Evolutionary conservation across 225 moss, liverwort and hornwort species (phyloP), one percentile per base, ranked within the genome.

Genomic region (Physcomitrium patens): DNA sequence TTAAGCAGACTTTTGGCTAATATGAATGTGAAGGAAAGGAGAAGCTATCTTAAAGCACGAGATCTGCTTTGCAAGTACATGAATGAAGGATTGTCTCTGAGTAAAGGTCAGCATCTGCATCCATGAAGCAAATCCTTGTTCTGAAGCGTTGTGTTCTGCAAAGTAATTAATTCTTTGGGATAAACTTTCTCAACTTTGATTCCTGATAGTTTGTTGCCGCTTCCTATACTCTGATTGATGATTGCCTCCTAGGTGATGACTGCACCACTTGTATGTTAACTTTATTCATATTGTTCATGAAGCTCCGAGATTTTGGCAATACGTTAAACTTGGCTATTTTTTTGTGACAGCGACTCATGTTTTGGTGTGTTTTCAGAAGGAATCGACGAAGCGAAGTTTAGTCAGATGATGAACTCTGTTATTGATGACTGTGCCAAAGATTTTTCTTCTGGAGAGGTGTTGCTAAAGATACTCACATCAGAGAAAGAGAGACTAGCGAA

Each of bases 401-500:
- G 70, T 60, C 84, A 86, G 77, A 80, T 84, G 65, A 53, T 94
- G 67, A 82, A 83, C 28, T 78, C 75, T 46, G 78, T 88, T 53
- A 78, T 74, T 73, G 84, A 74, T 15, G 94, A 94, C 67, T 82
- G 89, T 60, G 60, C 78, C 1, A 87, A 85, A 62, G 89, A 96
- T 55, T 60, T 74, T 8, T 44, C 84, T 48, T 83, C 80, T 50
- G 92, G 94, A 62, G 90, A 91, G 56, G 85, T 90, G 81, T 62
- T 96, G 70, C 65, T 92, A 19, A 93, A 89, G 76, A 79, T 96
- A 62, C 82, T 94, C 42, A 56, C 79, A 16, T 76, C 82, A 70
- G 96, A 96, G 78, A 89, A 86, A 83, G 80, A 86, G 77, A 91
- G 82, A 77, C 73, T 96, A 47, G 82, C 84, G 23, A 83, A 70